Base-by-base conservation (phyloP, 148 eudicot genomes). In the Vaccinium darrowii region DNA sequence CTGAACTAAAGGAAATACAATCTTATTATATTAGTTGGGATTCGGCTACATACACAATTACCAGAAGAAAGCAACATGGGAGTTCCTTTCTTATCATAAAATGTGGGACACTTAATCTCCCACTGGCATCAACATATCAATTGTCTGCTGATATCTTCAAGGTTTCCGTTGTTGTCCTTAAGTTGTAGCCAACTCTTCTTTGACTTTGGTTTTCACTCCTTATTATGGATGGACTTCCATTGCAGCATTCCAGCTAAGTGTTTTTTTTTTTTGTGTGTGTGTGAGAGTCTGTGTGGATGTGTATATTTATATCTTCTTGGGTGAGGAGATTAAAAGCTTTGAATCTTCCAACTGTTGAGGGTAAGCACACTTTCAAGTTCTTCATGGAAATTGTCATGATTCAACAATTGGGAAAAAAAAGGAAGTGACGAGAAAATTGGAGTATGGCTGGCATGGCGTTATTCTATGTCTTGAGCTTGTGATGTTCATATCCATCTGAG, bases 21-120 rank as follows among this genome's bases (percentile, higher is more conserved):
- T 72, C 49, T 19, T 6, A 5, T 5, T 74, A 74, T 54, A 54
- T 56, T 56, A 54, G 43, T 79, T 79, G 21, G 54, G 25, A 78
- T n/a, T 52, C 56, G 39, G 39, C 3, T 21, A 3, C 15, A 3
- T 5, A 79, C 14, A 56, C 65, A 56, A 30, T 56, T 79, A 23
- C 21, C 36, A 18, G 81, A n/a, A 78, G 8, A 77, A 43, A 78
- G 43, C 53, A 78, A 78, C n/a, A 78, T 50, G 50, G 51, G 62
- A 57, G 67, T 51, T 79, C 67, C 36, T 79, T 36, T 33, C 30
- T 79, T 56, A 30, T 79, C 15, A 79, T 39, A 21, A 56, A 33
- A 18, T 60, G 30, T 18, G 63, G 63, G 65, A 57, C 36, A 51
- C 25, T 54, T 33, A 60, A 16, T 18, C 67, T 79, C 69, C 10